Base-by-base conservation (phyloP, 345 rosid genomes). In the Gossypium ekmanianum region DNA sequence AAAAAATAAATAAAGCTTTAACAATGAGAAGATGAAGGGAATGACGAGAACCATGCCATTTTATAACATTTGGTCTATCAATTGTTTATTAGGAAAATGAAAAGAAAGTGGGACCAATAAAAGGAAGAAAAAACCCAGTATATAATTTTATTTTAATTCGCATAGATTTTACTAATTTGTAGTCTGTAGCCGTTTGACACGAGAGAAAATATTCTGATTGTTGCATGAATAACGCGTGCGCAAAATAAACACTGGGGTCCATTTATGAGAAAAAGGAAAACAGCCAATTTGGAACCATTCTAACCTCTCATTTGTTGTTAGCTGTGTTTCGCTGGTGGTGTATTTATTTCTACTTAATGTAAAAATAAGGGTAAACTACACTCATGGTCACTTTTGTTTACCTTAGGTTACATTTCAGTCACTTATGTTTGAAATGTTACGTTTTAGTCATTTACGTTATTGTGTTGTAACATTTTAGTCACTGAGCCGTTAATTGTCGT, bases 151-250 rank as follows among this genome's bases (percentile, higher is more conserved):
- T 54, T 54, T 55, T 55, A 55, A 55, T 61, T 61, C 11, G 9
- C 11, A 57, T 2, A 2, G 44, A 61, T 29, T 61, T 61, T 29
- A 61, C 39, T 7, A 13, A 7, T 27, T 13, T 29, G 66, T 14
- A 29, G 29, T 29, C 16, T 14, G 11, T 61, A 50, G 54, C 45
- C 41, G 69, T 55, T 55, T 3, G 59, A 55, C 59, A 18, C 24
- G 26, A 5, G 4, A 39, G 1, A 47, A 9, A 48, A 12, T 12
- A 47, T 57, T 39, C 12, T 55, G 14, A 13, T 26, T 12, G 22
- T 4, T 62, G 75, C 78, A 70, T 54, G 72, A 54, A 62, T 52
- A 74, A 74, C 78, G 44, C 72, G 81, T 79, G 81, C 67, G 72
- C 67, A 26, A 74, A 69, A 43, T 51, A 22, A 34, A 61, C 11